These are phyloP conservation scores for Ceratocystis papillata DNA, from an alignment of 2,329 filamentous ascomycete genomes.

Conservation along the genomic window DNA sequence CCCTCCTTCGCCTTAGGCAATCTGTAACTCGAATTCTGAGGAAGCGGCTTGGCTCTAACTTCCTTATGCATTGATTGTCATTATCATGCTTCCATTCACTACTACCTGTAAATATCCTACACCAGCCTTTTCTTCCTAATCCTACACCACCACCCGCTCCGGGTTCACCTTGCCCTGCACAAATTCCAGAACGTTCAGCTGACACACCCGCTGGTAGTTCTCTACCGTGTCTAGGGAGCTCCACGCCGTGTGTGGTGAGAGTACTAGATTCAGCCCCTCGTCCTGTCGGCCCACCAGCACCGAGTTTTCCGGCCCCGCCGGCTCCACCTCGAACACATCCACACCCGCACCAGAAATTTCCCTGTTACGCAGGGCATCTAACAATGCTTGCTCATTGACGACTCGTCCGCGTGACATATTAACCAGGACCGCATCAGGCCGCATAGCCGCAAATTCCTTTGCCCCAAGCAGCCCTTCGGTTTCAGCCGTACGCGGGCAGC, in stretches of 20 bases:
- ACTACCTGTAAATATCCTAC: not conserved
- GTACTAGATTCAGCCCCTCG: conserved; percentile 20
- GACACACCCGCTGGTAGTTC: conserved; percentile 24
- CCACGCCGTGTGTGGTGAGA: conserved; percentile 25
- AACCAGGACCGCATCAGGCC: conserved; percentile 58
- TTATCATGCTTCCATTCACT: not conserved
- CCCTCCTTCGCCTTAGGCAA: too few relatives aligned
- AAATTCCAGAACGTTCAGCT: conserved; percentile 20
- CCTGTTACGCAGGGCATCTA: conserved; percentile 57
- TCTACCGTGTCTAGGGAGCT: conserved; percentile 23
- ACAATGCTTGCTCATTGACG: conserved; percentile 63
- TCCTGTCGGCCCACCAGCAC: conserved; percentile 7
- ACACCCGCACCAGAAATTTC: conserved; percentile 67
- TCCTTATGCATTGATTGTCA: not conserved
- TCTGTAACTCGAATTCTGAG: too few relatives aligned
- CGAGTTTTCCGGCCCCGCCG: conserved; percentile 37
- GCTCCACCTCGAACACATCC: conserved; percentile 70
- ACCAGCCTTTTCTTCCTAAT: not conserved
- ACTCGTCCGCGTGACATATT: conserved; percentile 74
- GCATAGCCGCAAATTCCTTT: conserved; percentile 47
- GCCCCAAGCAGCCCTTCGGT: conserved; percentile 58
- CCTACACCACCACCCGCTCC: conserved; percentile 16
- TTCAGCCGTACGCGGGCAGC: conserved; percentile 67
- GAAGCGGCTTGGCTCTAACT: too few relatives aligned
- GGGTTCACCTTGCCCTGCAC: conserved; percentile 12